Evolutionary conservation across 2,329 filamentous ascomycete species (phyloP), one percentile per base, ranked within the genome.

Genomic region (Fusarium liriodendri): DNA sequence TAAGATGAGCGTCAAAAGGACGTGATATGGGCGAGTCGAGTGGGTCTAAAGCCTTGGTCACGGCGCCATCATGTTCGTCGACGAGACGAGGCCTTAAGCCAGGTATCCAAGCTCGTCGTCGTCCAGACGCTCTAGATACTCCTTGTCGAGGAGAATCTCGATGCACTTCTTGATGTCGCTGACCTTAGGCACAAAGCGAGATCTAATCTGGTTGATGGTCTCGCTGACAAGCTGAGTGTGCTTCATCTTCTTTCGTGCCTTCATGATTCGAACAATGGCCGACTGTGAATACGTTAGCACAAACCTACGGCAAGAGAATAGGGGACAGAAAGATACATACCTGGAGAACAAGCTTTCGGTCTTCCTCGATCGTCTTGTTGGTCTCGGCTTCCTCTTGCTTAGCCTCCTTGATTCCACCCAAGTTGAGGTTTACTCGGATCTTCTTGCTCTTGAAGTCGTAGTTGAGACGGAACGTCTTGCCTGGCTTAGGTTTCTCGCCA

Each of bases 121-220:
- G 57, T 98, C 97, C 67, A 98, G 86, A 66, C 97, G 94, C 87
- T 99, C 97, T 58, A 99, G 90, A 80, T 99, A 99, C 83, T 99
- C 97, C 88, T 99, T 99, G 87, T 99, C 97, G 74, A 99, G 92
- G 45, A 99, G 89, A 74, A 98, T 98, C 84, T 99, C 97, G 82
- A 99, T 98, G 84, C 97, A 98, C 87, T 98, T 99, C 88, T 99
- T 99, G 89, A 99, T 99, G 78, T 99, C 97, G 18, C 91, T 88
- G 33, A 99, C 90, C 85, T 97, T 97, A 45, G 97, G 97, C 67
- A 95, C 92, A 84, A 99, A 99, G 45, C 97, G 94, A 47, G 91
- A 92, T 82, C 94, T 94, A 83, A 99, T 98, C 84, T 98, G 97
- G 80, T 92, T 93, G 82, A 99, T 98, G 27, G 95, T 97, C 85